Evolutionary conservation across 31 red algal genomes (phyloP).

Genomic region (Asparagopsis taxiformis): DNA sequence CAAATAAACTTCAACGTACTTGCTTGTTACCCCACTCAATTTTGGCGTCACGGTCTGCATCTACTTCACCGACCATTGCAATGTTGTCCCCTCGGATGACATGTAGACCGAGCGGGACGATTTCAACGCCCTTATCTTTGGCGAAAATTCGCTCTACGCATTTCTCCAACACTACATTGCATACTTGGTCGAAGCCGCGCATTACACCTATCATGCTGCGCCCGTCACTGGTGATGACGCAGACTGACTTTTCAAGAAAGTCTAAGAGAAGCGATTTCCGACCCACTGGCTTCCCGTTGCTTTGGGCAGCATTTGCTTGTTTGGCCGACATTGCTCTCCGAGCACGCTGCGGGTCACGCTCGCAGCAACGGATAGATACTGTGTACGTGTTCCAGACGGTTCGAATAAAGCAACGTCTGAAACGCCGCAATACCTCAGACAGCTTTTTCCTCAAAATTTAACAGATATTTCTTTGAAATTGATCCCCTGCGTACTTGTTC

Average conservation of each 20-base stretch:
- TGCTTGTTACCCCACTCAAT: conserved; percentile 32
- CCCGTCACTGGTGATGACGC: conserved; percentile 72
- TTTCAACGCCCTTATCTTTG: conserved; percentile 19
- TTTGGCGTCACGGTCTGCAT: conserved; percentile 50
- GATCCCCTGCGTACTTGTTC: too few species aligned
- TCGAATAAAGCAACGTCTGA: too few species aligned
- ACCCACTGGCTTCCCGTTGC: conserved; percentile 13
- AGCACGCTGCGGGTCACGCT: too few species aligned
- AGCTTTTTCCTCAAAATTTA: too few species aligned
- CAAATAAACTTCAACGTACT: conserved; percentile 26
- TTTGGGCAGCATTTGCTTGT: conserved; percentile 18
- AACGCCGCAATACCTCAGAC: too few species aligned
- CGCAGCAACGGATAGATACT: too few species aligned
- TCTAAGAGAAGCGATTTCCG: conserved; percentile 56
- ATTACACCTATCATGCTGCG: conserved; percentile 48
- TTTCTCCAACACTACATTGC: conserved; percentile 56
- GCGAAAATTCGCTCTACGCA: conserved; percentile 66
- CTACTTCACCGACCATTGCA: conserved; percentile 65
- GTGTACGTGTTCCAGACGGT: too few species aligned
- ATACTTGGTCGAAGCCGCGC: conserved; percentile 70
- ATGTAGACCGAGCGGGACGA: conserved; percentile 37
- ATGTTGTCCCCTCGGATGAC: conserved; percentile 77
- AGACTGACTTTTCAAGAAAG: conserved; percentile 58
- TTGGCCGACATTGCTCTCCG: neutral
- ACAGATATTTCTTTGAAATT: too few species aligned